Percentiles rank a stretch among this genome's conserved stretches.
phyloP scores from a whole-genome alignment of 129 eudicot genomes.

The Smallanthus sonchifolius region DNA sequence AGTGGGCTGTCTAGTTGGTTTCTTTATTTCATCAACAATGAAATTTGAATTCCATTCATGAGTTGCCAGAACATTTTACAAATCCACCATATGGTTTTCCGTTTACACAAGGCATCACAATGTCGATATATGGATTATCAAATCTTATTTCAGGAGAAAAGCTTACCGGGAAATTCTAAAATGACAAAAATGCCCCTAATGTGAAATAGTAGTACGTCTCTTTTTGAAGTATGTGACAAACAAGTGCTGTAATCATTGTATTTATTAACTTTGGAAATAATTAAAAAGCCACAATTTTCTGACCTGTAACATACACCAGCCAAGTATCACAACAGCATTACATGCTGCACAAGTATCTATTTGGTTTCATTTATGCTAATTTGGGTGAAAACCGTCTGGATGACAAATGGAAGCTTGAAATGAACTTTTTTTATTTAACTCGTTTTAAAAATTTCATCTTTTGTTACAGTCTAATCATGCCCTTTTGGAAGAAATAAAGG shows the following conservation, averaged over 20 bases:
- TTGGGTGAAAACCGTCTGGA: not conserved
- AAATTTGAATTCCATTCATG: not conserved
- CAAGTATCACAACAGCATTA: not conserved
- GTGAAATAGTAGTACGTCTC: not conserved
- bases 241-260: not conserved
- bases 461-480: slow-evolving; percentile 69
- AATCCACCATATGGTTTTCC: not conserved
- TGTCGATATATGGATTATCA: not conserved
- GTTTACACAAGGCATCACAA: not conserved
- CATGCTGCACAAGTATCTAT: not conserved
- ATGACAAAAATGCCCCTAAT: not conserved
- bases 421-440: slow-evolving; percentile 1
- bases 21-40: not conserved
- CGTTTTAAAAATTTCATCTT: not conserved
- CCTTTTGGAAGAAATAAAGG: slow-evolving; percentile 80
- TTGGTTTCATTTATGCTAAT: not conserved
- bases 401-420: not conserved
- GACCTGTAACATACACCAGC: not conserved
- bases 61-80: not conserved
- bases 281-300: not conserved
- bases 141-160: not conserved
- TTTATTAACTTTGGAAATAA: not conserved
- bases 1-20: not conserved
- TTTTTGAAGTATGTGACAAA: not conserved
- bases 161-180: not conserved